Base-by-base conservation (phyloP, 2,329 filamentous ascomycete genomes). In the Zasmidium citrigriseum region DNA sequence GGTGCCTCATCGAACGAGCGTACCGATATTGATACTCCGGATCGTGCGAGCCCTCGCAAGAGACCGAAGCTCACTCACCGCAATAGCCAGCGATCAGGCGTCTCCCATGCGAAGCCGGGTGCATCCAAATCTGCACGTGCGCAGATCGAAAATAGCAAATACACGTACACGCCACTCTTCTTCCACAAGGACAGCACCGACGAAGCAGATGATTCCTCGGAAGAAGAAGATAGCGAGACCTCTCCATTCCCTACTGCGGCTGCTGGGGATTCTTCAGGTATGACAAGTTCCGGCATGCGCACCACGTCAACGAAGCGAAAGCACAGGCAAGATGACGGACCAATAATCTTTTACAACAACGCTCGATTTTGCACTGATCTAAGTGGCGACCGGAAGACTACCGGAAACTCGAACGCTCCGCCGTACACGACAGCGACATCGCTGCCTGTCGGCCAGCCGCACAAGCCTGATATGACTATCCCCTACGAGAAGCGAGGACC, bases 341-440 rank as follows among this genome's bases (percentile, higher is more conserved):
- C 89, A 1, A 89, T 96, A 64, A 91, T 93, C 18, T 96, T 93
- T 69, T 96, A 93, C 71, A 90, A 83, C 60, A 89, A 89, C 23
- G 88, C 89, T 1, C 85, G 84, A 0, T 96, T 95, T 71, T 95
- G 87, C 71, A 92, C 87, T 1, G 91, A 96, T 71, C 75, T 95
- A 2, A 90, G 87, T 16, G 87, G 88, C 1, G 88, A 92, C 65
- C 78, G 78, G 9, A 66, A 61, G 29, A 52, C 49, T 18, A 46
- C 48, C 20, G 54, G 20, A 21, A 53, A 59, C 34, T 24, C 46
- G 11, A 59, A 57, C 18, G 61, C 64, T 1, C 67, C 67, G 7
- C 56, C 63, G 11, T 71, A 71, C 53, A 63, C 46, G 4, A 55
- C 63, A 11, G 48, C 57, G 2, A 62, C 55, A 5, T 34, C 46